These are phyloP conservation scores for Boletus speciosus DNA, from an alignment of 768 basidiomycete species.

Conservation along the genomic window DNA sequence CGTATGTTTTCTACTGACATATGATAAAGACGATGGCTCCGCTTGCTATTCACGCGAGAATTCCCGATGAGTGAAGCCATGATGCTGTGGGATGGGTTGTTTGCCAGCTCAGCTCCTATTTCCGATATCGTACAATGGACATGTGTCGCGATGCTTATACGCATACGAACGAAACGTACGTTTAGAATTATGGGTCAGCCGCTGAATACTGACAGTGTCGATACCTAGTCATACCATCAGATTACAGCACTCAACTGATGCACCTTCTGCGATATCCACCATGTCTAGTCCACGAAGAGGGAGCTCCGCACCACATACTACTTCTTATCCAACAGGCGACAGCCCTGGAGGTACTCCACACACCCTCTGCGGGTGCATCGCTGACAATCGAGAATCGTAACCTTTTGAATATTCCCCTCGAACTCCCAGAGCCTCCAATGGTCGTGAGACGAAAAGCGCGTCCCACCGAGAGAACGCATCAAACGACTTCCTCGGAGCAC, in stretches of 20 bases:
- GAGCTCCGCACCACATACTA: constrained; percentile 52
- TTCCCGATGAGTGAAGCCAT: constrained; percentile 78
- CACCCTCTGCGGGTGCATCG: constrained; percentile 70
- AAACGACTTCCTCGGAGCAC: constrained; percentile 20
- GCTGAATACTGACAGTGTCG: constrained; percentile 12
- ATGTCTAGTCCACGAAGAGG: constrained; percentile 31
- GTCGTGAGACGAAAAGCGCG: constrained; percentile 37
- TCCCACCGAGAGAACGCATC: constrained; percentile 31
- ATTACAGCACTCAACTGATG: constrained; percentile 84
- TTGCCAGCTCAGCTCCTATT: constrained; percentile 74
- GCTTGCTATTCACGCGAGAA: constrained; percentile 91
- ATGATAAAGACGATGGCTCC: constrained; percentile 77
- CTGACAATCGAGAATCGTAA: constrained; percentile 81
- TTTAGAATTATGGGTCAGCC: not conserved
- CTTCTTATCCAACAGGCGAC: constrained; percentile 84
- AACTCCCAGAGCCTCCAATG: constrained; percentile 50
- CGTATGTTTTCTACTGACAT: constrained; percentile 13
- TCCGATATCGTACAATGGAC: constrained; percentile 81
- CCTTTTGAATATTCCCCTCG: constrained; percentile 66
- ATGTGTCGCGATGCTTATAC: constrained; percentile 91
- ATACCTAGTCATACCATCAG: constrained; percentile 71
- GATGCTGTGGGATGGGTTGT: constrained; percentile 93
- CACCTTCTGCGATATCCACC: constrained; percentile 82
- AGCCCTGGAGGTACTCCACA: constrained; percentile 70
- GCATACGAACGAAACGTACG: constrained; percentile 87